Percentiles rank a stretch among this genome's conserved stretches.
These are phyloP conservation scores for Aphanomyces euteiches DNA, from an alignment of 352 stramenopile genomes.

Conservation along the genomic window DNA sequence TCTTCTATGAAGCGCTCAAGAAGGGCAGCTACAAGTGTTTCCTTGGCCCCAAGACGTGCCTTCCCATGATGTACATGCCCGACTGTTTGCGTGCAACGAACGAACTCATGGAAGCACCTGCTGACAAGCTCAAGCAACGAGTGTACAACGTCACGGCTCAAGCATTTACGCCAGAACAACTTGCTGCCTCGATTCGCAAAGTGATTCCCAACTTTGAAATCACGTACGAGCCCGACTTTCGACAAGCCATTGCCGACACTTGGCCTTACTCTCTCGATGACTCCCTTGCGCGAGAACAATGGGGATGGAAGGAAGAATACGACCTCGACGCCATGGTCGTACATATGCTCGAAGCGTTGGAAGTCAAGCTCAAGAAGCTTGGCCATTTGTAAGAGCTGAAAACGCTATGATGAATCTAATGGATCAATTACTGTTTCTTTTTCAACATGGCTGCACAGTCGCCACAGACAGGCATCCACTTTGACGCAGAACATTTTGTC, in stretches of 20 bases:
- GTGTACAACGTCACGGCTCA: slow-evolving; percentile 90
- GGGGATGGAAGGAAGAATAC: slow-evolving; percentile 86
- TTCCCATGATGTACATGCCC: slow-evolving; percentile 95
- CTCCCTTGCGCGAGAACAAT: slow-evolving; percentile 73
- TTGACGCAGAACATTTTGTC: slow-evolving; percentile 76
- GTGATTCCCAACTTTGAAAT: slow-evolving; percentile 85
- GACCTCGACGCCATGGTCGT: slow-evolving; percentile 86
- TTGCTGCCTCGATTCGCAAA: slow-evolving; percentile 82
- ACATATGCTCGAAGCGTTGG: slow-evolving; percentile 86
- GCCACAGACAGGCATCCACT: slow-evolving; percentile 80
- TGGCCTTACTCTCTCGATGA: slow-evolving; percentile 88
- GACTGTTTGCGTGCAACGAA: slow-evolving; percentile 87
- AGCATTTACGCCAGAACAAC: slow-evolving; percentile 84
- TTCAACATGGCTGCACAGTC: slow-evolving; percentile 53
- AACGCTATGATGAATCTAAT: background rate
- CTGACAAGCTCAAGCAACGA: slow-evolving; percentile 69
- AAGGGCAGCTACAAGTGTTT: slow-evolving; percentile 88
- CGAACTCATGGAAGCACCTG: slow-evolving; percentile 69
- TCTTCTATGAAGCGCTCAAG: slow-evolving; percentile 90
- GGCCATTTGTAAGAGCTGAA: slow-evolving; percentile 24
- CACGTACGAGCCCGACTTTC: slow-evolving; percentile 84
- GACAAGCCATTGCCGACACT: slow-evolving; percentile 88
- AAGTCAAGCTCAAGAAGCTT: slow-evolving; percentile 62
- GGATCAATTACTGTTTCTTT: slow-evolving; percentile 15
- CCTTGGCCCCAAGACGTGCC: slow-evolving; percentile 59